These are phyloP conservation scores for Saccharum officinarum DNA, from an alignment of 176 grass and related monocot genomes.

Conservation along the genomic window DNA sequence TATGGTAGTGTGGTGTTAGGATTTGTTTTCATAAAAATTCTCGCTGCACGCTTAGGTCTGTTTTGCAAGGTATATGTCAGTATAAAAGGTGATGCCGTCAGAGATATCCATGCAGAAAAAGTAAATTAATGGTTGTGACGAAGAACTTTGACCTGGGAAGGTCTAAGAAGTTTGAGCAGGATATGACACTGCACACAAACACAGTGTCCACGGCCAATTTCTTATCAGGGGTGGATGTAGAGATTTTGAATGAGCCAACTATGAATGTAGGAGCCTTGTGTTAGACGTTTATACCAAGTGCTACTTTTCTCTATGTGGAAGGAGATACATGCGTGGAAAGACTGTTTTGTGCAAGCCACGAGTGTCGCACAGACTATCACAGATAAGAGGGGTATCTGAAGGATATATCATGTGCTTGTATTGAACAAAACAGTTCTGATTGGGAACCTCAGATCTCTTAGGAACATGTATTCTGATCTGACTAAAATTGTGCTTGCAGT, in stretches of 20 bases:
- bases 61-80: background rate
- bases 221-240: too few species aligned
- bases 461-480: background rate
- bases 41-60: background rate
- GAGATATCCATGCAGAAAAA: background rate
- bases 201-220: background rate
- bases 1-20: background rate
- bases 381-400: background rate
- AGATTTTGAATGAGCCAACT: background rate
- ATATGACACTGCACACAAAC: background rate
- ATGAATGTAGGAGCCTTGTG: background rate
- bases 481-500: background rate
- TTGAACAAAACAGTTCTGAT: background rate
- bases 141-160: conserved; percentile 3
- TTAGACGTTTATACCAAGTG: conserved; percentile 6
- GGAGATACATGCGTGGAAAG: background rate
- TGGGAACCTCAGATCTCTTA: background rate
- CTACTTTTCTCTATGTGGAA: background rate
- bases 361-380: background rate
- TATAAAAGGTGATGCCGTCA: background rate
- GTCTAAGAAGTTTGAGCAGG: background rate
- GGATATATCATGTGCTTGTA: background rate
- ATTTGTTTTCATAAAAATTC: background rate
- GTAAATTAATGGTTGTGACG: background rate
- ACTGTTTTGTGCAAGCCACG: background rate